Conservation (phyloP, 2,329 filamentous ascomycete genomes). For the Colletotrichum sp. region DNA sequence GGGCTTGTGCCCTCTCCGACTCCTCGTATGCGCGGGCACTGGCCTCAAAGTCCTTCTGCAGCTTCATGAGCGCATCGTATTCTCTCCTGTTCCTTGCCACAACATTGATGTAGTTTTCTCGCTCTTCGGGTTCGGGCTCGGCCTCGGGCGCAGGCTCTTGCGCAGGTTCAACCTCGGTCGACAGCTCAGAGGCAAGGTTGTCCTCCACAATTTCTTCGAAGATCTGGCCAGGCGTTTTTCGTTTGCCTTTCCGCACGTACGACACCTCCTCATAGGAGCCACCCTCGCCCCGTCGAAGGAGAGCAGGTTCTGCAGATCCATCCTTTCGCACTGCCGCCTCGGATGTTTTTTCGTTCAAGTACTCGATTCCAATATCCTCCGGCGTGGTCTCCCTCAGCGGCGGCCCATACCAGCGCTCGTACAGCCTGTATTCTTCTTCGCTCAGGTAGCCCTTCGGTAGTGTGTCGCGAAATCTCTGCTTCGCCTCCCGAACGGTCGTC, state of each 20-base stretch:
- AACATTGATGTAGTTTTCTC: constrained; percentile 47
- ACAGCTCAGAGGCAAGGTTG: constrained; percentile 6
- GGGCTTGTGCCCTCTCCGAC: constrained; percentile 32
- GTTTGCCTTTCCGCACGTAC: constrained; percentile 33
- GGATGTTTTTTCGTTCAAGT: constrained; percentile 19
- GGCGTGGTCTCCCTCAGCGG: constrained; percentile 67
- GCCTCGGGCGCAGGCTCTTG: constrained; percentile 48
- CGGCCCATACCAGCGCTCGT: constrained; percentile 81
- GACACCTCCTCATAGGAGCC: constrained; percentile 69
- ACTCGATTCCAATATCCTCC: constrained; percentile 61
- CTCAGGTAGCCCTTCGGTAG: constrained; percentile 75
- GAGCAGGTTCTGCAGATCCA: constrained; percentile 28
- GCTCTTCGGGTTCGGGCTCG: constrained; percentile 42
- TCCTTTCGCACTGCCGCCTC: background rate
- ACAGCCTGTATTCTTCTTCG: constrained; percentile 74
- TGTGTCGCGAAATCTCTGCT: constrained; percentile 77
- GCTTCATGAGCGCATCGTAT: constrained; percentile 58
- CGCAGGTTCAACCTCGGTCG: constrained; percentile 36
- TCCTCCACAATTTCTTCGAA: background rate
- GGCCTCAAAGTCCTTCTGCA: constrained; percentile 62
- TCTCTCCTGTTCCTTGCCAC: constrained; percentile 60
- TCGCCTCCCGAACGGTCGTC: constrained; percentile 70
- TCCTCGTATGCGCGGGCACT: constrained; percentile 36
- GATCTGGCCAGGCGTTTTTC: background rate
- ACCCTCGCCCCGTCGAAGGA: constrained; percentile 60